A percentile compares a stretch with the other conserved stretches of the same genome.
phyloP scores from a whole-genome alignment of 2,329 filamentous ascomycete genomes.

The Cladophialophora chaetospira region DNA sequence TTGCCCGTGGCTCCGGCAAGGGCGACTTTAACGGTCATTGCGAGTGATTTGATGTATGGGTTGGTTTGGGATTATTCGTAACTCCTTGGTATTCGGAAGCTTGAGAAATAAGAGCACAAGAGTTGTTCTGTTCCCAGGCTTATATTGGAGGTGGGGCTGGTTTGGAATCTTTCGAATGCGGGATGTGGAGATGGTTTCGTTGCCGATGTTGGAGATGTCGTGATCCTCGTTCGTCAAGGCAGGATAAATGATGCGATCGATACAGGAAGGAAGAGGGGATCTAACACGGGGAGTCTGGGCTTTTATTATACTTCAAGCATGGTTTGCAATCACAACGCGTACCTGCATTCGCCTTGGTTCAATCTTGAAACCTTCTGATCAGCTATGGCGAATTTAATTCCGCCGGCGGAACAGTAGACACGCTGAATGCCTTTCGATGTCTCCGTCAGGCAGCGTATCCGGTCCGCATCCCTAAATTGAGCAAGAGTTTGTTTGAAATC shows the following conservation, averaged over 20 bases:
- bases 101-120: background rate
- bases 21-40: constrained; percentile 27
- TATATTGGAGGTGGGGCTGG: constrained; percentile 6
- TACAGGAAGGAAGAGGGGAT: background rate
- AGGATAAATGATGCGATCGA: constrained; percentile 4
- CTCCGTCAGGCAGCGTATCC: too few relatives aligned
- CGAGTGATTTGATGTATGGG: constrained; percentile 5
- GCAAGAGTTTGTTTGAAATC: constrained; percentile 2
- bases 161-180: background rate
- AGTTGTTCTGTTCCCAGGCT: background rate
- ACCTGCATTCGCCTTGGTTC: too few relatives aligned
- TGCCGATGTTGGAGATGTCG: background rate
- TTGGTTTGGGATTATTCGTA: background rate
- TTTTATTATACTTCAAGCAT: background rate
- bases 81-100: background rate
- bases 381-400: background rate
- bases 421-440: too few relatives aligned
- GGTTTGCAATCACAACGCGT: background rate
- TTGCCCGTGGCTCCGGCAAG: constrained; percentile 32
- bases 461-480: too few relatives aligned
- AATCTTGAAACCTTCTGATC: background rate
- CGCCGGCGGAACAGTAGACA: background rate
- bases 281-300: background rate
- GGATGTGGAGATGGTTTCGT: constrained; percentile 11
- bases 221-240: too few relatives aligned